Percentiles rank a stretch among this genome's conserved stretches.
These are phyloP conservation scores for Aspergillus arachidicola DNA, from an alignment of 2,329 filamentous ascomycete species.

Conservation along the genomic window DNA sequence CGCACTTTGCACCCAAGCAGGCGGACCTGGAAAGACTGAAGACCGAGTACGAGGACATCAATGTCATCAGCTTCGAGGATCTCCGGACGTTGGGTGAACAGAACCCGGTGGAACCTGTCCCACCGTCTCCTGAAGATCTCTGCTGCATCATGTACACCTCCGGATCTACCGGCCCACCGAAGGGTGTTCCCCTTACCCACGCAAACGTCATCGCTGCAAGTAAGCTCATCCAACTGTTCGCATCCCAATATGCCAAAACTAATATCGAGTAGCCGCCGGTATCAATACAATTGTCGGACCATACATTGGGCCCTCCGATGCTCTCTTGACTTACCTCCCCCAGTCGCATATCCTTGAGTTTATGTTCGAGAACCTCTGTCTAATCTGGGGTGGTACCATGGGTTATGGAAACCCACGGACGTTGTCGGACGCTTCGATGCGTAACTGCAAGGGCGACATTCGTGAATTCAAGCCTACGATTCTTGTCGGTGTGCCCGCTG, in stretches of 20 bases:
- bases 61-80: constrained; percentile 59
- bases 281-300: constrained; percentile 76
- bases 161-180: constrained; percentile 84
- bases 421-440: constrained; percentile 80
- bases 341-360: constrained; percentile 97
- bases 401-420: constrained; percentile 93
- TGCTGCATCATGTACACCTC: constrained; percentile 86
- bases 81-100: constrained; percentile 60
- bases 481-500: constrained; percentile 90
- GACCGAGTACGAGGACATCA: constrained; percentile 55
- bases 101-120: constrained; percentile 70
- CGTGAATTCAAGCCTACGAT: constrained; percentile 86
- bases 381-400: constrained; percentile 88
- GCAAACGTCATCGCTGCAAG: constrained; percentile 76
- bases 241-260: constrained; percentile 10
- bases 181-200: constrained; percentile 84
- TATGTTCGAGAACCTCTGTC: constrained; percentile 85
- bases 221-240: constrained; percentile 43
- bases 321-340: constrained; percentile 86
- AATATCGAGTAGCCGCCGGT: constrained; percentile 67
- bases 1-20: constrained; percentile 54
- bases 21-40: constrained; percentile 58
- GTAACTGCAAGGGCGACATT: constrained; percentile 92
- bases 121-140: constrained; percentile 73
- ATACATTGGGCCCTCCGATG: constrained; percentile 75